phyloP scores from a whole-genome alignment of 768 basidiomycete species.

The Tylopilus plumbeoviolaceoides region DNA sequence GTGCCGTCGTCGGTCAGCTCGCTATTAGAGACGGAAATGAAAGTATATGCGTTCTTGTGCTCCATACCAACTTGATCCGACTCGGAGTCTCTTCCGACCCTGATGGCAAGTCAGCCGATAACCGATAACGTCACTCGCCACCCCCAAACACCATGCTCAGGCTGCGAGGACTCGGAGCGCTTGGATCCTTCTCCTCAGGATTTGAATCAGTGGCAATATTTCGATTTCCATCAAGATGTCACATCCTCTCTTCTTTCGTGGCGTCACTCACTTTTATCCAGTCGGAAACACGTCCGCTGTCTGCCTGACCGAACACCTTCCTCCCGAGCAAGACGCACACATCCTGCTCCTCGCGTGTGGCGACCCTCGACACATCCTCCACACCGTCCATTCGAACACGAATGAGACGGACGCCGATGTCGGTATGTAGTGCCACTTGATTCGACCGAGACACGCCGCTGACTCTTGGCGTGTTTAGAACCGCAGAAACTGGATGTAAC shows the following conservation, averaged over 20 bases:
- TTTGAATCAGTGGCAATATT: too few relatives aligned
- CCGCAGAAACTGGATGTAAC: slow-evolving; percentile 26
- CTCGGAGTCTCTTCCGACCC: too few relatives aligned
- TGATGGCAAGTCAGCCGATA: too few relatives aligned
- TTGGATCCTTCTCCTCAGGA: too few relatives aligned
- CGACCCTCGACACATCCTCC: slow-evolving; percentile 51
- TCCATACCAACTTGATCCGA: too few relatives aligned
- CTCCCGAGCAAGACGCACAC: slow-evolving; percentile 45
- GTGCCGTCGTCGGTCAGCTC: too few relatives aligned
- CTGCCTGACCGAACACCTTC: slow-evolving; percentile 43
- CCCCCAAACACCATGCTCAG: too few relatives aligned
- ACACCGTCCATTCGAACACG: slow-evolving; percentile 35
- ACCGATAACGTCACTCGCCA: too few relatives aligned
- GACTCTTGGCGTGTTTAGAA: slow-evolving; percentile 8
- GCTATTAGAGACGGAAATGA: too few relatives aligned
- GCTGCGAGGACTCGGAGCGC: too few relatives aligned
- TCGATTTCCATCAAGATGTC: slow-evolving; percentile 14
- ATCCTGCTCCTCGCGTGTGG: slow-evolving; percentile 55
- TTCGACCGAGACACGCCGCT: not conserved
- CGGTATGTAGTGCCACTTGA: slow-evolving; percentile 6
- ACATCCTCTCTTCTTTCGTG: slow-evolving; percentile 23
- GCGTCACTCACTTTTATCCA: slow-evolving; percentile 49
- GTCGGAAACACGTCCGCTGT: slow-evolving; percentile 57
- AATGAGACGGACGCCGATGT: slow-evolving; percentile 1
- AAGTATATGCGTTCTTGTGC: too few relatives aligned